A percentile compares a stretch with the other conserved stretches of the same genome.
phyloP scores from a whole-genome alignment of 768 basidiomycete genomes.

The Fistulinella prunicolor region DNA sequence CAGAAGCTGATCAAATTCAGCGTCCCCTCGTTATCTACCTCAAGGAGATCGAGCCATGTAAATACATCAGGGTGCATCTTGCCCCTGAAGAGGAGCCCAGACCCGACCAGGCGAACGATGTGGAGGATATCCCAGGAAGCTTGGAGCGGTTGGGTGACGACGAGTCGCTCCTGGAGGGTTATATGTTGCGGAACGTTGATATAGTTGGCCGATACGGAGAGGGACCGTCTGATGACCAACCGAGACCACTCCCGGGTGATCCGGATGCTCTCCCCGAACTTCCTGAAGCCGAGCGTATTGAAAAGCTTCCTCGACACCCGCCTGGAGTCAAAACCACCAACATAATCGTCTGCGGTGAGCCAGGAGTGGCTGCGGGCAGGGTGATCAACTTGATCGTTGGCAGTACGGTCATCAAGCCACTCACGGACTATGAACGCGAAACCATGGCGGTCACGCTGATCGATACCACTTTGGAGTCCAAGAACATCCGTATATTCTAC shows the following conservation, averaged over 20 bases:
- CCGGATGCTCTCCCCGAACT: slow-evolving; percentile 5
- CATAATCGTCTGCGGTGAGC: slow-evolving; percentile 42
- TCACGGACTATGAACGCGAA: slow-evolving; percentile 28
- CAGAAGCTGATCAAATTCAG: slow-evolving; percentile 4
- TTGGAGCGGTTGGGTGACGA: slow-evolving; percentile 17
- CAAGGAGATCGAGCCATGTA: slow-evolving; percentile 7
- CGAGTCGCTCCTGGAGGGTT: slow-evolving; percentile 12
- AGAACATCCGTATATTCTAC: slow-evolving; percentile 26
- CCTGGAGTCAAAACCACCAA: slow-evolving; percentile 28
- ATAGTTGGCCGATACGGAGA: slow-evolving; percentile 7
- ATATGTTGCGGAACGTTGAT: slow-evolving; percentile 8
- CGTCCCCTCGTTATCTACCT: slow-evolving; percentile 26
- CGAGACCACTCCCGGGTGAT: not conserved
- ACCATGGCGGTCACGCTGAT: slow-evolving; percentile 32
- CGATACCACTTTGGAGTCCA: slow-evolving; percentile 17
- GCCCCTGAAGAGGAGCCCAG: not conserved
- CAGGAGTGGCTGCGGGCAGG: slow-evolving; percentile 30
- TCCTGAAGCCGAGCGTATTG: slow-evolving; percentile 19
- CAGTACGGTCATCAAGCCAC: slow-evolving; percentile 17
- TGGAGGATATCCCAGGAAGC: slow-evolving; percentile 13
- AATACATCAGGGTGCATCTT: slow-evolving; percentile 16
- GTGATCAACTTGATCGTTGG: slow-evolving; percentile 28
- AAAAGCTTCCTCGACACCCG: slow-evolving; percentile 16
- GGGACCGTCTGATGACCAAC: not conserved
- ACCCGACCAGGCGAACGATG: not conserved